These are phyloP conservation scores for Globisporangium takayamanum DNA, from an alignment of 352 stramenopile species.

Conservation along the genomic window DNA sequence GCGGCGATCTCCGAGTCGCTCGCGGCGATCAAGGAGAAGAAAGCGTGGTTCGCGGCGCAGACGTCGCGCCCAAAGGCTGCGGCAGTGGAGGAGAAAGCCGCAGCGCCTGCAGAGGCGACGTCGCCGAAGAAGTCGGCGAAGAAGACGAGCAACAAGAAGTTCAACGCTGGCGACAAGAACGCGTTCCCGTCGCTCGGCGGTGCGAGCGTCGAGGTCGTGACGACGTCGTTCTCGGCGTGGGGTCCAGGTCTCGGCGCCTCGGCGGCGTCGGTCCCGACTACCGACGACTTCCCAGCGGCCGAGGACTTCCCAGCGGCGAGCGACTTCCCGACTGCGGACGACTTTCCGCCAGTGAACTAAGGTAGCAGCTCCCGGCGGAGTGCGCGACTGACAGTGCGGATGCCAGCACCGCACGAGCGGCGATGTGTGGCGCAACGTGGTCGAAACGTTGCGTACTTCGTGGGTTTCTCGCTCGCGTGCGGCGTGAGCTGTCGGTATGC, in stretches of 20 bases:
- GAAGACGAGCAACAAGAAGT: constrained; percentile 78
- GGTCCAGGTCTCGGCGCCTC: constrained; percentile 48
- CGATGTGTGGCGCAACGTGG: too few relatives aligned
- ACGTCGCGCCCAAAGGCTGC: constrained; percentile 33
- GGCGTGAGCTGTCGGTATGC: too few relatives aligned
- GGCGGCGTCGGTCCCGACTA: constrained; percentile 24
- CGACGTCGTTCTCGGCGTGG: constrained; percentile 29
- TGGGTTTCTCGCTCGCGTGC: too few relatives aligned
- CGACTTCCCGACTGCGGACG: constrained; percentile 22
- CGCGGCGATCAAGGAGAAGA: constrained; percentile 94
- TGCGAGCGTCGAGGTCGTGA: constrained; percentile 23
- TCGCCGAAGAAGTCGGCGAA: constrained; percentile 51
- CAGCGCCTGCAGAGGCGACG: constrained; percentile 22
- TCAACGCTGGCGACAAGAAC: constrained; percentile 69
- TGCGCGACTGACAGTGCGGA: constrained; percentile 1
- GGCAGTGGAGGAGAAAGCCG: constrained; percentile 21
- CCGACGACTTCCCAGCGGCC: constrained; percentile 26
- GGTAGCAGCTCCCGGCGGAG: constrained; percentile 4
- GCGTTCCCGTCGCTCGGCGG: constrained; percentile 78
- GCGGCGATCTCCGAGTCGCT: constrained; percentile 83
- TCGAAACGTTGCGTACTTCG: too few relatives aligned
- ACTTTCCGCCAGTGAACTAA: constrained; percentile 31
- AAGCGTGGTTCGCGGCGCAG: constrained; percentile 82
- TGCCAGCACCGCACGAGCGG: too few relatives aligned
- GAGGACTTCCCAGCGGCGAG: constrained; percentile 36